Base-by-base conservation (phyloP, 129 eudicot genomes). In the Erigeron canadensis region DNA sequence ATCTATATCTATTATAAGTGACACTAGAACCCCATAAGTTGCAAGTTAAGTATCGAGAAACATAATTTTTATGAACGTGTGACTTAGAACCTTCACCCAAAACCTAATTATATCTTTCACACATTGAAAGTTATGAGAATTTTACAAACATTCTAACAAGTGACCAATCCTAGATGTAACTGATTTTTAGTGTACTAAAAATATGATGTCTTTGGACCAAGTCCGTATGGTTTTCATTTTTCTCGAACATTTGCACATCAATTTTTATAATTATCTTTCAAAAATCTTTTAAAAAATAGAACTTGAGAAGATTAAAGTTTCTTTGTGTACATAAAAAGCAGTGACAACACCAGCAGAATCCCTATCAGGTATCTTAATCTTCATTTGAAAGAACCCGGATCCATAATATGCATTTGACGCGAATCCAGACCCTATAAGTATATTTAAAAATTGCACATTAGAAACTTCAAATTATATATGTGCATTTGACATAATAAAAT, bases 311-410 rank as follows among this genome's bases (percentile, higher is more conserved):
- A 37, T 64, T 42, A 18, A 50, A 72, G 65, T 39, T 7, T 9
- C 41, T 9, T 1, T 15, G 11, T 2, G 2, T 82, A 91, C 94
- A 75, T 91, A 91, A 71, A 80, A 88, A 5, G 97, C 86, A 43
- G 90, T 86, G 66, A 91, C 89, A 51, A 88, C 93, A 21, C 96
- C 97, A 42, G 87, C 91, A 6, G 86, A 78, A 63, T 89, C 87
- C 51, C 64, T 82, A 47, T 62, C 69, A 0, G 95, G 92, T 28
- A 93, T 38, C 63, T 93, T 93, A 65, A 93, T 93, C 74, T 69
- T 89, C 87, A 93, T 71, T 58, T 76, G 83, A 71, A 93, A 87
- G 78, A 69, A 75, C 7, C 98, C 98, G 0, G 95, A 89, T 67
- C 90, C 89, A 61, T 74, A 93, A 48, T 75, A 85, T 5, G 75